Evolutionary conservation across 352 stramenopile species (phyloP).

Genomic region (Poterioochromonas sp.): DNA sequence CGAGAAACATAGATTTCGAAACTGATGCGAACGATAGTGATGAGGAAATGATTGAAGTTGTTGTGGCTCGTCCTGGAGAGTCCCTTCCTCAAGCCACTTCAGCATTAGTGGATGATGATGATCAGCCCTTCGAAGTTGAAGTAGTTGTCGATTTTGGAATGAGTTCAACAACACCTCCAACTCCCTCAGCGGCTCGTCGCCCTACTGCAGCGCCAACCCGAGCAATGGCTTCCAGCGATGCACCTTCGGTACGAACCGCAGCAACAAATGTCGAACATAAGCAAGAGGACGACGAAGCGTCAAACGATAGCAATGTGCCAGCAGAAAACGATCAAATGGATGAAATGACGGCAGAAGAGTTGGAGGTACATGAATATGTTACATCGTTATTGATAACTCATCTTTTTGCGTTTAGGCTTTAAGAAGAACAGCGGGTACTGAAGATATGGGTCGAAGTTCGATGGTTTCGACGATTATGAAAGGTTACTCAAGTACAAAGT

Average conservation of each 20-base stretch:
- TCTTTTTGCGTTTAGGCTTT: no score
- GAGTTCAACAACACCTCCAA: background rate
- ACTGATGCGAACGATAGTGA: background rate
- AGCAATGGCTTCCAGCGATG: background rate
- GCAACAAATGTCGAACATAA: background rate
- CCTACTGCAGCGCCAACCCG: background rate
- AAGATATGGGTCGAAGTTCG: no score
- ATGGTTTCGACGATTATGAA: no score
- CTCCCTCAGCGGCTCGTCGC: background rate
- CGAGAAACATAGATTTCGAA: background rate
- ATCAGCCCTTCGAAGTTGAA: background rate
- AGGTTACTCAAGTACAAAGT: no score
- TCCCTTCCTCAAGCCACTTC: background rate
- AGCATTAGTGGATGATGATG: background rate
- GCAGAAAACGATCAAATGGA: no score
- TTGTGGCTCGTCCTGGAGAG: background rate
- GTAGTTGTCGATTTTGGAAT: constrained; percentile 3
- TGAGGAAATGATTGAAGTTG: background rate
- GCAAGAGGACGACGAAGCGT: background rate
- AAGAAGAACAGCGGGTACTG: no score
- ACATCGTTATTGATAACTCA: no score
- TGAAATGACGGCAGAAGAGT: background rate
- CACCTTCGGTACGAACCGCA: background rate
- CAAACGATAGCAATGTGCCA: background rate
- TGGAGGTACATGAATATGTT: no score